Evolutionary conservation across 768 basidiomycete genomes (phyloP).

Genomic region (Myochromella boudieri): DNA sequence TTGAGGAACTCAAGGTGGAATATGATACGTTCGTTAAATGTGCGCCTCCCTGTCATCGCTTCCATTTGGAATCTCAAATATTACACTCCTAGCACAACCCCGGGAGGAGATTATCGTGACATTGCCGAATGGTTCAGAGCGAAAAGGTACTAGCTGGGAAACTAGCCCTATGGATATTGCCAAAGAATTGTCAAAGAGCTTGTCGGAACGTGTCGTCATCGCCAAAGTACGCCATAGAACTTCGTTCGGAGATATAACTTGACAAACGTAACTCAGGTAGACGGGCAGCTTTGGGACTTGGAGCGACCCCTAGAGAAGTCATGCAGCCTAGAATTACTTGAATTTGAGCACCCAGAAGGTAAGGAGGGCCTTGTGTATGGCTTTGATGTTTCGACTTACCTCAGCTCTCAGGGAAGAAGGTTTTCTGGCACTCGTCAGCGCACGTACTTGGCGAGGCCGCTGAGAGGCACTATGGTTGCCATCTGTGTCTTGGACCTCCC

Average conservation of each 20-base stretch:
- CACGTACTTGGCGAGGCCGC: constrained; percentile 97
- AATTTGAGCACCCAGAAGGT: constrained; percentile 94
- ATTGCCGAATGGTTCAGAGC: constrained; percentile 81
- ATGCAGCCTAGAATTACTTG: constrained; percentile 78
- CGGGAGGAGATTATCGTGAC: constrained; percentile 83
- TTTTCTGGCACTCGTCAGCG: constrained; percentile 99
- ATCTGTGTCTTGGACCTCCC: constrained; percentile 95
- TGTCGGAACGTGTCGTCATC: constrained; percentile 89
- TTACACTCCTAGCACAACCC: constrained; percentile 57
- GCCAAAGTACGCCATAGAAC: constrained; percentile 63
- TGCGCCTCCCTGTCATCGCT: constrained; percentile 24
- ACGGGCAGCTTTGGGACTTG: constrained; percentile 90
- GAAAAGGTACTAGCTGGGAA: constrained; percentile 90
- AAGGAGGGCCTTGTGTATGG: constrained; percentile 1
- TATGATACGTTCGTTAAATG: constrained; percentile 80
- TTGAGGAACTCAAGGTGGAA: constrained; percentile 82
- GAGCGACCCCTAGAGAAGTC: constrained; percentile 90
- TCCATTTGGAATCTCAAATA: not conserved
- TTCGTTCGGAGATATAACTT: not conserved
- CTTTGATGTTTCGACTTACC: not conserved
- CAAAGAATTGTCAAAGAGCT: constrained; percentile 80
- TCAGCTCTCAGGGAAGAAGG: constrained; percentile 71
- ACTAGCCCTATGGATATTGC: constrained; percentile 92
- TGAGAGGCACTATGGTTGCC: constrained; percentile 95
- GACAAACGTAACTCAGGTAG: constrained; percentile 55